phyloP scores from a whole-genome alignment of 768 basidiomycete genomes.

The Mycena olivaceomarginata region DNA sequence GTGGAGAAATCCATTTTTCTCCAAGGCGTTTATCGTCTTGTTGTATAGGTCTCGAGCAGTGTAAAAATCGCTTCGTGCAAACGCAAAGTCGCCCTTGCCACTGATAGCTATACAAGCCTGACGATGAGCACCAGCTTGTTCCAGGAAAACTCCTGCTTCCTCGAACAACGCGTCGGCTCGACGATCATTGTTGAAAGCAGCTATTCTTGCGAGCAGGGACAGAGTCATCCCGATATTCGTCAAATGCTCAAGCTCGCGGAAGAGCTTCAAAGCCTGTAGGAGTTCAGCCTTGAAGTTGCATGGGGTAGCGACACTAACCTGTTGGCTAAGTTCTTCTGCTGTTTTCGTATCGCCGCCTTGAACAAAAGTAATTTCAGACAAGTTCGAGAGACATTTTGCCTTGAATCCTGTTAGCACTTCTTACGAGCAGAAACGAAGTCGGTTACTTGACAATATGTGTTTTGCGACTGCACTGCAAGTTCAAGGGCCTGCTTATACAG shows the following conservation, averaged over 20 bases:
- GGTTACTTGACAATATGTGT: constrained; percentile 37
- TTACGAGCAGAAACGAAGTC: not conserved
- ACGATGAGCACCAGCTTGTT: constrained; percentile 37
- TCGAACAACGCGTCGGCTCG: constrained; percentile 34
- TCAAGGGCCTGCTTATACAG: constrained; percentile 40
- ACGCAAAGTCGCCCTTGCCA: constrained; percentile 39
- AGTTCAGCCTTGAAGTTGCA: not conserved
- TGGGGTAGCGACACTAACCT: constrained; percentile 8
- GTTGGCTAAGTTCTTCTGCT: constrained; percentile 32
- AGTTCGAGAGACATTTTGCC: constrained; percentile 42
- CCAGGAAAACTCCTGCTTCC: constrained; percentile 36
- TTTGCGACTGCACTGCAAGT: constrained; percentile 38
- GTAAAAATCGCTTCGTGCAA: constrained; percentile 38
- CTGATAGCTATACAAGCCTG: constrained; percentile 28
- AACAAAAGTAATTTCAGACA: constrained; percentile 42
- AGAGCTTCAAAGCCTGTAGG: constrained; percentile 40
- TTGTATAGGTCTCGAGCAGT: constrained; percentile 35
- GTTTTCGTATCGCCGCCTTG: constrained; percentile 23
- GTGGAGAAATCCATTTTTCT: constrained; percentile 31
- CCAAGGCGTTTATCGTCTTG: constrained; percentile 22
- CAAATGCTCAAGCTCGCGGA: constrained; percentile 39
- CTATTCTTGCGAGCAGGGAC: constrained; percentile 35
- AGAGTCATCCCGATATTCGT: constrained; percentile 43
- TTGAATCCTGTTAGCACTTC: not conserved
- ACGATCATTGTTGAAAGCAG: constrained; percentile 33